Base-by-base conservation (phyloP, 2,329 filamentous ascomycete species). In the Aurifilum marmelostoma region DNA sequence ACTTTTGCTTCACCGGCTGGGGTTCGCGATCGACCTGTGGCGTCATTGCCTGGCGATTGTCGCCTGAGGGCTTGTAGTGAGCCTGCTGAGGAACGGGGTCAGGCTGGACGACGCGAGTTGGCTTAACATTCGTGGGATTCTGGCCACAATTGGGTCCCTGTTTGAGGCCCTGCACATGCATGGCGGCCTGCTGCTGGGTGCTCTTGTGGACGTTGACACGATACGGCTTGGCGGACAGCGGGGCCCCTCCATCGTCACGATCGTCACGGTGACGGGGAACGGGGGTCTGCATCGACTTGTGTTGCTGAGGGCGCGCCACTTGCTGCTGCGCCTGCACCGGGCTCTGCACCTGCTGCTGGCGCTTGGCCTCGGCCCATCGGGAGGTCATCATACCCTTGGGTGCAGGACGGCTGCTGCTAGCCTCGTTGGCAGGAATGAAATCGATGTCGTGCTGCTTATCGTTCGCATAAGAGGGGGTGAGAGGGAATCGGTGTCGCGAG, bases 1-100 rank as follows among this genome's bases (percentile, higher is more conserved):
- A 69, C 56, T 67, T 62, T 9, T 56, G 24, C 39, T 66, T 37
- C 9, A 52, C 18, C 14, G 34, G n/a, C 43, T 18, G 29, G 32
- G 50, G 34, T 41, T 8, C 41, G 27, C 32, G 27, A 11, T 9
- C 27, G 14, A 4, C 27, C n/a, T n/a, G 14, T 8, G 27, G 24
- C 41, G 32, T 50, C 41, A 5, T 29, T 8, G 8, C 12, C 61
- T n/a, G 24, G 5, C 9, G 37, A 18, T 4, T 39, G 37, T 64
- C 54, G 2, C 16, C 56, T 24, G 21, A 18, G 11, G 21, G n/a
- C 16, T 41, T 29, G 8, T 43, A 1, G 24, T n/a, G 29, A 8
- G 52, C 37, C 52, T 50, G 47, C 24, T 37, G 24, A 37, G 18
- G 3, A 2, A 12, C 37, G 29, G 29, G 3, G 8, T 21, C 29